These are phyloP conservation scores for Dipodascus albidus DNA, from an alignment of 805 yeast genomes.

Conservation along the genomic window DNA sequence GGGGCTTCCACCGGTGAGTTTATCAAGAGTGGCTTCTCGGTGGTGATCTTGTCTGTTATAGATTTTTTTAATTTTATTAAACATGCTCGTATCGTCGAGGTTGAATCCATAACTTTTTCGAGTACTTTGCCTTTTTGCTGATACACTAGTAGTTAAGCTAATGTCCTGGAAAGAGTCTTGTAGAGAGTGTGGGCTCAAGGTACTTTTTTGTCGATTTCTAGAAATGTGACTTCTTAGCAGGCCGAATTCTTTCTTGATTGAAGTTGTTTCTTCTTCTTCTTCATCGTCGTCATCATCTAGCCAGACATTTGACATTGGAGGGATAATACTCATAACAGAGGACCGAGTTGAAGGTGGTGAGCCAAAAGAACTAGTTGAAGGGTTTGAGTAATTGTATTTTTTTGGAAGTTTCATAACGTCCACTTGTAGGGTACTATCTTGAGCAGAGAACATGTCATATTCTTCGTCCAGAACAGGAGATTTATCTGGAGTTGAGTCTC, in stretches of 20 bases:
- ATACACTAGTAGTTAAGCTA: neutral
- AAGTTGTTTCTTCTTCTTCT: neutral
- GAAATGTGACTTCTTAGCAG: neutral
- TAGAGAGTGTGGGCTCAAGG: too few relatives aligned
- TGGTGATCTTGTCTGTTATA: neutral
- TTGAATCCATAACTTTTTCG: neutral
- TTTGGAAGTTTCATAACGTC: constrained; percentile 1
- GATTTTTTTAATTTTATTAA: neutral
- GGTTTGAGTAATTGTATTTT: neutral
- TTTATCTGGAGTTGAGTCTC: neutral
- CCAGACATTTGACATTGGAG: neutral
- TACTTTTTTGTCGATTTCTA: neutral
- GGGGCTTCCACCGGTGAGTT: neutral
- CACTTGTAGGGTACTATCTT: neutral
- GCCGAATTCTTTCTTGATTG: neutral
- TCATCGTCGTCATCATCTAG: neutral
- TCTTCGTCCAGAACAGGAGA: neutral
- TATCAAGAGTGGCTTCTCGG: neutral
- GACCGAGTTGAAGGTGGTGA: neutral
- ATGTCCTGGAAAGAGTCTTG: neutral
- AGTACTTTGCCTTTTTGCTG: neutral
- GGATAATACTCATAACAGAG: neutral
- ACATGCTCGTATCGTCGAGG: neutral
- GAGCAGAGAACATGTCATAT: neutral
- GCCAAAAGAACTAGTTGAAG: neutral